Evolutionary conservation across 441 rosid genomes (phyloP), one percentile per base, ranked within the genome.

Genomic region (Adansonia madagascariensis): DNA sequence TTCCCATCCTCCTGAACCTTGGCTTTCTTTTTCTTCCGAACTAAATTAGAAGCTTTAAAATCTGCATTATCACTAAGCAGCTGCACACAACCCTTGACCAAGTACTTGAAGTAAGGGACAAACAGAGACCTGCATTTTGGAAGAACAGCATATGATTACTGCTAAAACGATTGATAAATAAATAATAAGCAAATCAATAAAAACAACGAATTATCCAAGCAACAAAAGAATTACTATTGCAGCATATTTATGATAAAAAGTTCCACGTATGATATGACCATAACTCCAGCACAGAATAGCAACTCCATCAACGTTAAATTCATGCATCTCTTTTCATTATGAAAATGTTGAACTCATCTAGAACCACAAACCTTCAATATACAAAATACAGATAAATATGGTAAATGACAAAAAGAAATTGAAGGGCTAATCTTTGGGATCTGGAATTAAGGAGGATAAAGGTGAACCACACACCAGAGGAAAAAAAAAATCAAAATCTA

Each of bases 31-130:
- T 91, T 94, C 90, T 92, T 93, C 80, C 82, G 86, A 79, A 69
- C 85, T 60, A 79, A 78, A 75, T 57, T 82, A 50, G 86, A 79
- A 80, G 84, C 31, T 66, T 77, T 82, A 44, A 78, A 79, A 71
- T 81, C 88, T 72, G 77, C 85, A 20, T 81, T 71, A 81, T 80
- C 87, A 78, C 86, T 78, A 82, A 97, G 98, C 82, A 88, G 90
- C 39, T 77, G 83, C 65, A 90, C 83, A 76, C 91, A 92, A 73
- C 88, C 86, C 77, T 92, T 95, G 53, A 90, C 91, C 84, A 97
- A 56, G 79, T 86, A 87, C 81, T 94, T 94, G 86, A 94, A 94
- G 82, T 94, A 97, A 31, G 97, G 98, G 47, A 97, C 98, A 81
- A 94, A 94, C 61, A 97, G 84, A 43, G 97, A 93, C 86, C 99